Base-by-base conservation (phyloP, 2,329 filamentous ascomycete species). In the Epichloe baconii region DNA sequence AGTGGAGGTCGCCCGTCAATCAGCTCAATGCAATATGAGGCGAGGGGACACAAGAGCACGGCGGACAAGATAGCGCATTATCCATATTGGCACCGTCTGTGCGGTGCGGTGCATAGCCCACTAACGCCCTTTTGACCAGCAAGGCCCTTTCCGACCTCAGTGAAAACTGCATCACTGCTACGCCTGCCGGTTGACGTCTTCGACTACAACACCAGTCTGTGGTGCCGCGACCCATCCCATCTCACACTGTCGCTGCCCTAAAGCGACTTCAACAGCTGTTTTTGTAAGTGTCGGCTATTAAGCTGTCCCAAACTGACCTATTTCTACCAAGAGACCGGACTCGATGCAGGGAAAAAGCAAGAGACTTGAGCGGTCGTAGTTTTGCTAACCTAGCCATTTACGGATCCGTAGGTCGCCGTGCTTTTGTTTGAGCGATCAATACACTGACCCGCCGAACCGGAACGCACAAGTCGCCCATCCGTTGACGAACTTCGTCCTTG, bases 361-460 rank as follows among this genome's bases (percentile, higher is more conserved):
- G 12, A 35, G 37, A 23, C 48, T 19, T 23, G n/a, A 6, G 43
- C 41, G 40, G 45, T 26, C 45, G 45, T 45, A 48, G 8, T 38
- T 14, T 48, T 50, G 52, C 52, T 53, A 47, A 53, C 19, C 44
- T 46, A 23, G 49, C 49, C 52, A 51, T 48, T 36, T 36, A 21
- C 19, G 19, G 19, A 21, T 21, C 19, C 19, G 19, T 21, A 51
- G 52, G 26, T 53, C 34, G 34, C 45, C 31, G 19, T 47, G 35
- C 35, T 31, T 44, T 21, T 14, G 35, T 36, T 41, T 38, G 37
- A 19, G 34, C 48, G 37, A 34, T 47, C 45, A 11, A 19, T 12
- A 38, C 51, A n/a, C 11, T 31, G 14, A 26, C 31, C 15, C 19
- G 11, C 21, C 38, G 17, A 45, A 23, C 31, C 10, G 19, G 26